Percentiles rank a stretch among this genome's conserved stretches.
phyloP scores from a whole-genome alignment of 768 basidiomycete genomes.

The Macrolepiota dolichaula region DNA sequence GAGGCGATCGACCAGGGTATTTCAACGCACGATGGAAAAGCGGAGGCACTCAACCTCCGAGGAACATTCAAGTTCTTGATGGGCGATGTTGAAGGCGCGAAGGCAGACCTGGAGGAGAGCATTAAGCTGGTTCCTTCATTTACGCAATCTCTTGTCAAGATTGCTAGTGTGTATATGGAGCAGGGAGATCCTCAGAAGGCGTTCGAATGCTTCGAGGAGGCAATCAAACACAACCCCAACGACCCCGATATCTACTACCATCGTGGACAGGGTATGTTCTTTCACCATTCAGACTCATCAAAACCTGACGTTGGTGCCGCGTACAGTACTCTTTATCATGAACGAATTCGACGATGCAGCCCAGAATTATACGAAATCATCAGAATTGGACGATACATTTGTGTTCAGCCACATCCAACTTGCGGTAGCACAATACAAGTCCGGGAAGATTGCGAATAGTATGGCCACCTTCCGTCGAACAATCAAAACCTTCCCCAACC shows the following conservation, averaged over 20 bases:
- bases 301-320: not conserved
- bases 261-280: conserved; percentile 80
- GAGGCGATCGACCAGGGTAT: conserved; percentile 88
- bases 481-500: conserved; percentile 77
- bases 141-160: conserved; percentile 92
- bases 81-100: conserved; percentile 78
- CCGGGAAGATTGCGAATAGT: conserved; percentile 68
- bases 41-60: conserved; percentile 87
- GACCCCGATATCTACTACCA: conserved; percentile 99
- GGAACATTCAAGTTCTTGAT: conserved; percentile 99
- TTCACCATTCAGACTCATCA: not conserved
- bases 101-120: conserved; percentile 77
- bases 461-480: conserved; percentile 91
- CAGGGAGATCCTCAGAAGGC: conserved; percentile 77
- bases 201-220: conserved; percentile 89
- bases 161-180: conserved; percentile 97
- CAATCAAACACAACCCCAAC: conserved; percentile 73
- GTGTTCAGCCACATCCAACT: conserved; percentile 98
- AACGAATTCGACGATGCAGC: conserved; percentile 84
- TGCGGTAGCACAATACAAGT: conserved; percentile 96
- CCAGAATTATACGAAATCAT: conserved; percentile 87
- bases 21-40: conserved; percentile 68
- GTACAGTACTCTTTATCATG: conserved; percentile 88
- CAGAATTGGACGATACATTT: conserved; percentile 80
- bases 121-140: conserved; percentile 62